Evolutionary conservation across 805 yeast genomes (phyloP), one percentile per base, ranked within the genome.

Genomic region (Kodamaea neixiangensis): DNA sequence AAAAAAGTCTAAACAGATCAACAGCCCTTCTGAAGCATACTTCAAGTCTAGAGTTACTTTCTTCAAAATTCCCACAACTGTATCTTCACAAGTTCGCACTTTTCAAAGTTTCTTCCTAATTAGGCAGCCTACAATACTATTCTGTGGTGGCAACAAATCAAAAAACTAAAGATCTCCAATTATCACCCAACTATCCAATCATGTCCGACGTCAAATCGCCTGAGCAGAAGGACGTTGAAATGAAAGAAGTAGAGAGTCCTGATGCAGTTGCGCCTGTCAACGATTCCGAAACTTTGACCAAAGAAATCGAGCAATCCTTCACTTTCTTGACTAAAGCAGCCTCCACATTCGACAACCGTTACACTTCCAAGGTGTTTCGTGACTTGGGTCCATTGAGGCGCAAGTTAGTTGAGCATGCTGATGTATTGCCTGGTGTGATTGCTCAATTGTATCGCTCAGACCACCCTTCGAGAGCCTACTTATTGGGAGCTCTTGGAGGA

Each of bases 321-420:
- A 69, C 70, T 41, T 74, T 79, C 47, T 69, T 83, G 48, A 74
- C 74, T 46, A 85, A 85, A 68, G 86, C 92, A 2, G 86, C 86
- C 9, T 66, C 80, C 43, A 82, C 83, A 49, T 83, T 84, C 65
- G 99, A 94, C 68, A 89, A 96, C 58, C 82, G 97, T 57, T 89
- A 87, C 69, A 82, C 94, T 43, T 80, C 93, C 68, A 88, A 87
- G 63, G 92, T 89, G 18, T 80, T 94, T 56, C 85, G 97, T 55
- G 96, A 89, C 55, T 75, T 92, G 60, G 88, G 92, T 6, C 75
- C 83, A 1, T 74, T 93, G 55, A 83, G 97, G 71, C 79, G 85
- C 51, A 75, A 79, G 37, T 71, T 92, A 54, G 79, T 77, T 49
- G 52, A 57, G 17, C 46, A 57, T n/a, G 75, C 76, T 10, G 78